phyloP scores from a whole-genome alignment of 768 basidiomycete species.

The Mycena latifolia region DNA sequence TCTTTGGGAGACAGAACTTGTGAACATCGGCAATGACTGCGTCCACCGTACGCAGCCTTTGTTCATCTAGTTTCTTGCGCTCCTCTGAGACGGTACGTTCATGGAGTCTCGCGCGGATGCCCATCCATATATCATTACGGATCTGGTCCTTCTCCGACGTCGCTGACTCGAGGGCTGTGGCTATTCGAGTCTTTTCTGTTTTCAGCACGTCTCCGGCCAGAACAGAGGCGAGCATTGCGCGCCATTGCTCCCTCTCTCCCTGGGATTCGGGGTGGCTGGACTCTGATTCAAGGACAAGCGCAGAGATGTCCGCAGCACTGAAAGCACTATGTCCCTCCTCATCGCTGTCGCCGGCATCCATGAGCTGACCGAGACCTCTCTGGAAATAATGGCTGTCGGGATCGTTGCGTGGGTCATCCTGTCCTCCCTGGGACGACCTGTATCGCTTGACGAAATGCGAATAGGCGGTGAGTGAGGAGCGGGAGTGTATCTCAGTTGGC shows the following conservation, averaged over 20 bases:
- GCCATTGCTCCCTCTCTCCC: constrained; percentile 92
- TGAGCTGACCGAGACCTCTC: constrained; percentile 74
- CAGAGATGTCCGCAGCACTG: constrained; percentile 56
- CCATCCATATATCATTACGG: constrained; percentile 87
- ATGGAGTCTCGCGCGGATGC: constrained; percentile 88
- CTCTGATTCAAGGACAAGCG: constrained; percentile 70
- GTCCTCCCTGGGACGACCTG: constrained; percentile 66
- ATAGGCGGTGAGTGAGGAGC: constrained; percentile 65
- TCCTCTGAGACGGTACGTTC: constrained; percentile 88
- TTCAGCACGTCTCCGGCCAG: constrained; percentile 94
- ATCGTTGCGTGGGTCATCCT: constrained; percentile 81
- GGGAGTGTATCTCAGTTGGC: constrained; percentile 39
- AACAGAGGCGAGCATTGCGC: constrained; percentile 94
- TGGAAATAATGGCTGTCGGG: constrained; percentile 89
- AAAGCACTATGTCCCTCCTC: constrained; percentile 73
- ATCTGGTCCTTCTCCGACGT: constrained; percentile 77
- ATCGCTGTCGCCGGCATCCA: constrained; percentile 79
- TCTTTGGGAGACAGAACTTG: constrained; percentile 71
- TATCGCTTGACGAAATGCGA: constrained; percentile 85
- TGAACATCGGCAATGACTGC: constrained; percentile 87
- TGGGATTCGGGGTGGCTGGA: constrained; percentile 74
- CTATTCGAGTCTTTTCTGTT: constrained; percentile 94
- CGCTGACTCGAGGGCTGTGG: constrained; percentile 78
- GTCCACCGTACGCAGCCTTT: constrained; percentile 85
- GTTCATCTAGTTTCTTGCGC: constrained; percentile 83